phyloP scores from a whole-genome alignment of 768 basidiomycete species.

The Trametes coccinea region DNA sequence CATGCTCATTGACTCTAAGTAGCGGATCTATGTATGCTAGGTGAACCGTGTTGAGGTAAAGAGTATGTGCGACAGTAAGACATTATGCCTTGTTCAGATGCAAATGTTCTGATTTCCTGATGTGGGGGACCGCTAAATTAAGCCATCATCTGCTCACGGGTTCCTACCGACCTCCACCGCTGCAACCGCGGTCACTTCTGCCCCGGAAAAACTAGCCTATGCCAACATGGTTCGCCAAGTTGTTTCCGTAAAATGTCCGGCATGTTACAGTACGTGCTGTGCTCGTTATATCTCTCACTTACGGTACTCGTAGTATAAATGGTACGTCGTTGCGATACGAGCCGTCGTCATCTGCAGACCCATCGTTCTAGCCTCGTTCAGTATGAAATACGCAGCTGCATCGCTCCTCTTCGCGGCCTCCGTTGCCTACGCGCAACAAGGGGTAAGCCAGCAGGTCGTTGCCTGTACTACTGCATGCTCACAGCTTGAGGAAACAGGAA shows the following conservation, averaged over 20 bases:
- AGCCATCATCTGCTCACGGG: conserved; percentile 8
- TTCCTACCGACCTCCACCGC: background rate
- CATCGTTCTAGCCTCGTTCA: background rate
- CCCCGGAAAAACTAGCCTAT: conserved; percentile 17
- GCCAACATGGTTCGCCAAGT: background rate
- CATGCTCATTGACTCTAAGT: too few species aligned
- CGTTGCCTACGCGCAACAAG: conserved; percentile 25
- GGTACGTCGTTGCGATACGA: too few species aligned
- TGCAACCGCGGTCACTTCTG: background rate
- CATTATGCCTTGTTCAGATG: too few species aligned
- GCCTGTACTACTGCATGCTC: background rate
- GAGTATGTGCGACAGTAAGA: too few species aligned
- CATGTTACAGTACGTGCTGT: background rate
- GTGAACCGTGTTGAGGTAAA: too few species aligned
- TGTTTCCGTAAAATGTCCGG: conserved; percentile 19
- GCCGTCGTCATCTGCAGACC: background rate
- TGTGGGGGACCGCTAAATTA: background rate
- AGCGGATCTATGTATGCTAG: too few species aligned
- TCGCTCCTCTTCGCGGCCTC: conserved; percentile 27
- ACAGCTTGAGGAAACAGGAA: conserved; percentile 9
- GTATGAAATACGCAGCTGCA: conserved; percentile 26
- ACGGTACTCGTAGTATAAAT: too few species aligned
- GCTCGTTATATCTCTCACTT: background rate
- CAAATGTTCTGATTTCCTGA: background rate
- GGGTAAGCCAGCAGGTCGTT: conserved; percentile 6